Evolutionary conservation across 1,284 basidiomycete species (phyloP).

Genomic region (Ustilago esculenta): DNA sequence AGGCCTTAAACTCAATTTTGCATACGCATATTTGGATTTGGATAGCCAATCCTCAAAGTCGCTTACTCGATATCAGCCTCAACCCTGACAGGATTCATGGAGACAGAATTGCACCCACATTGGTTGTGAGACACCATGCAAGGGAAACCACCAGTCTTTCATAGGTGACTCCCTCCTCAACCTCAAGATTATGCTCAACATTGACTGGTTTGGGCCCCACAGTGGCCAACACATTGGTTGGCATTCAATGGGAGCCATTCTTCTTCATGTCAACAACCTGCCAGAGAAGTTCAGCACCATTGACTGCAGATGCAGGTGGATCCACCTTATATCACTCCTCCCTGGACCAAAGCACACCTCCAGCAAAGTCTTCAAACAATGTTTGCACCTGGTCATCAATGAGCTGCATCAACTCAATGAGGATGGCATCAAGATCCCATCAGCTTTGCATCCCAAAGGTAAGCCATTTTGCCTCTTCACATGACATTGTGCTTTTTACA

Average conservation of each 20-base stretch:
- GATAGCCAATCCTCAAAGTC: too few relatives aligned
- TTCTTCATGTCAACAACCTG: not conserved
- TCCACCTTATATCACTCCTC: not conserved
- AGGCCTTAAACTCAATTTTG: too few relatives aligned
- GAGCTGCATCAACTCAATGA: not conserved
- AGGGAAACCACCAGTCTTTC: not conserved
- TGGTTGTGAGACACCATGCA: not conserved
- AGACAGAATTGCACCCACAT: not conserved
- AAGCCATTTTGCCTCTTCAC: not conserved
- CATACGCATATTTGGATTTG: too few relatives aligned
- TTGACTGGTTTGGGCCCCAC: slow-evolving; percentile 2
- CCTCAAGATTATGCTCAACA: slow-evolving; percentile 3
- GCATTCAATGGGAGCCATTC: not conserved
- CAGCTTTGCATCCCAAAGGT: slow-evolving; percentile 1
- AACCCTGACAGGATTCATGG: too few relatives aligned
- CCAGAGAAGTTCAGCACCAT: not conserved
- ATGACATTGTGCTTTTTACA: not conserved
- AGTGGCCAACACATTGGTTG: not conserved
- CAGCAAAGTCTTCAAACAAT: not conserved
- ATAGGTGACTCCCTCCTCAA: slow-evolving; percentile 1
- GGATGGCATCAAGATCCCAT: not conserved
- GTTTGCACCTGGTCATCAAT: not conserved
- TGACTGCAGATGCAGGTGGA: not conserved
- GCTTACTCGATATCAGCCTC: too few relatives aligned
- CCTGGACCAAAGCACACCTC: not conserved